Evolutionary conservation across 169 alveolate genomes (phyloP), one percentile per base, ranked within the genome.

Genomic region (Blepharisma undulans): DNA sequence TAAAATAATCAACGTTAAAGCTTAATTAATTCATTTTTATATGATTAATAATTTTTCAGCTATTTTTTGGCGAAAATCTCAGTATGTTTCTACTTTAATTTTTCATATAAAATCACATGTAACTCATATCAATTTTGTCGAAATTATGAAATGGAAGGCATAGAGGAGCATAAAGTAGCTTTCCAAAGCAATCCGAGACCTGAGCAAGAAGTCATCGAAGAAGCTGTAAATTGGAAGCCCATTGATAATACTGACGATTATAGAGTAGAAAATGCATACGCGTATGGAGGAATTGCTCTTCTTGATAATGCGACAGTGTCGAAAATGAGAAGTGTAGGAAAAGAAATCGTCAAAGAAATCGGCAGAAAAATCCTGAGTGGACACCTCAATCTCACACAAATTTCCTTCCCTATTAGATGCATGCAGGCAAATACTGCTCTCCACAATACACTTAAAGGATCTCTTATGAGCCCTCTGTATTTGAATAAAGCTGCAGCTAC

Each of bases 351-450:
- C n/a, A 94, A 92, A 78, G 29, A 36, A 71, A 48, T 92, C 19
- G 96, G 96, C 21, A 92, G 77, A 77, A 72, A 92, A 84, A 22
- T 94, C 22, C 87, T 94, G 21, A 87, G 93, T 25, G 96, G 96
- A 30, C 78, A 87, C 61, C 82, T 94, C 87, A 92, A 94, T 78
- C 87, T 94, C 29, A 90, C 95, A 18, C 79, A 80, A 14, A 84
- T 84, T n/a, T 82, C 93, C 33, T 94, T 94, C 72, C 96, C 96
- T 21, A 94, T 94, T 34, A 90, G 92, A 74, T 94, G 96, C 72
- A 94, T 94, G 96, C 48, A 76, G 5, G 88, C 84, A 19, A 36
- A 60, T 32, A 80, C 93, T 22, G 90, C 90, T 79, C 92, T 93
- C 7, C 90, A 92, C 33, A 76, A 74, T n/a, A 33, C 85, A 27